Base-by-base conservation (phyloP, 768 basidiomycete species). In the Suillus placidus region DNA sequence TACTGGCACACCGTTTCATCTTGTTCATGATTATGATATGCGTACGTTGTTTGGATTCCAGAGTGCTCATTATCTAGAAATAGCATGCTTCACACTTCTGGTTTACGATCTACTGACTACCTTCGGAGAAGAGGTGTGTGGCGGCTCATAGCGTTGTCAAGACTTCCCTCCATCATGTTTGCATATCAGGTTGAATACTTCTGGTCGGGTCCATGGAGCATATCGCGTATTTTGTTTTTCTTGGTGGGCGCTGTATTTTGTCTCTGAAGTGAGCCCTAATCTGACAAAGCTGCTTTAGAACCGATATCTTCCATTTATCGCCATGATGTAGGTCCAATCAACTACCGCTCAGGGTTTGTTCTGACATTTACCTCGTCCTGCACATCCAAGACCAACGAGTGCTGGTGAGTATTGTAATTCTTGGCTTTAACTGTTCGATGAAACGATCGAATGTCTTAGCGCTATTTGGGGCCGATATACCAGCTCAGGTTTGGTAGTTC, bases 151-250 rank as follows among this genome's bases (percentile, higher is more conserved):
- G 10, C 32, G 4, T 54, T 13, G 40, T n/a, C 30, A 20, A 35
- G 32, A 35, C 7, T 58, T 35, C n/a, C n/a, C 52, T 32, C 2
- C 42, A 65, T 16, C 26, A 40, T 23, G 4, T n/a, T 20, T 32
- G 54, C 23, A 37, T 57, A 23, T 16, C 45, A 66, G 65, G 65
- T 66, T 16, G 62, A 66, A 37, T 63, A 40, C 42, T 66, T 66
- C 51, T 66, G 65, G 65, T 63, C 37, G n/a, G 65, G 65, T 20
- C 38, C 65, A 54, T 66, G 65, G 65, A 66, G 37, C 6, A 14
- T 55, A 10, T 66, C 65, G 32, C 65, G 65, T 16, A 40, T 66
- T 30, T 23, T 66, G 8, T 66, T 66, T 45, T 61, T 66, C 35
- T 40, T 63, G 26, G 65, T 66, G 10, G 5, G 52, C 30, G 16